Base-by-base conservation (phyloP, 352 stramenopile genomes). In the Pythium brassicae region DNA sequence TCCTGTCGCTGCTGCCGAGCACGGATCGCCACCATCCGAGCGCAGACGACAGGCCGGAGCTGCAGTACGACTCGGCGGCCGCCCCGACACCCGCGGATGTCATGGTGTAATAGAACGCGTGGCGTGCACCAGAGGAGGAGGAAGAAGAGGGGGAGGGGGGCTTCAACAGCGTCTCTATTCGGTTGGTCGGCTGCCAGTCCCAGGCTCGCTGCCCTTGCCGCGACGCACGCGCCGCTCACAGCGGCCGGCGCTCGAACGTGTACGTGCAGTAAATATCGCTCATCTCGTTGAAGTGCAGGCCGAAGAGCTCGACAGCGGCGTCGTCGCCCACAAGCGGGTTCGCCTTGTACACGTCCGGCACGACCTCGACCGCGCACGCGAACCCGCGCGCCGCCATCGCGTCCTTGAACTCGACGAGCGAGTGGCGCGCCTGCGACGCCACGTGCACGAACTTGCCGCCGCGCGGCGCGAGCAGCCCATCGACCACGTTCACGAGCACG, bases 221-320 rank as follows among this genome's bases (percentile, higher is more conserved):
- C n/a, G n/a, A n/a, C n/a, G n/a, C n/a, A n/a, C n/a, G n/a, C n/a
- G n/a, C n/a, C 27, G 19, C 27, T 55, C 50, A 57, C 55, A 72
- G 68, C 34, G 44, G 19, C 61, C 79, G 71, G 12, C 64, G 68
- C 40, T 71, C 86, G 55, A 94, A 94, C 9, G 77, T 90, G 75
- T 94, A 94, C 56, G 92, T 76, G 68, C 81, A 91, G 68, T 94
- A 94, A 61, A 84, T 75, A 63, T 94, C 85, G 61, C 75, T 88
- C 86, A 95, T 93, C 60, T 95, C 86, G 72, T 93, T 93, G 66
- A 95, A 95, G 59, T 95, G 86, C 53, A 95, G 61, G 58, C 83
- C 65, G 47, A 94, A 94, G 27, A 94, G 63, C 65, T 91, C 79
- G 20, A 84, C 65, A 1, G 71, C 68, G 1, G 76, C 74, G 23